Percentiles rank a stretch among this genome's conserved stretches.
These are phyloP conservation scores for Actinomucor elegans DNA, from an alignment of 371 early-diverging fungal genomes.

Conservation along the genomic window DNA sequence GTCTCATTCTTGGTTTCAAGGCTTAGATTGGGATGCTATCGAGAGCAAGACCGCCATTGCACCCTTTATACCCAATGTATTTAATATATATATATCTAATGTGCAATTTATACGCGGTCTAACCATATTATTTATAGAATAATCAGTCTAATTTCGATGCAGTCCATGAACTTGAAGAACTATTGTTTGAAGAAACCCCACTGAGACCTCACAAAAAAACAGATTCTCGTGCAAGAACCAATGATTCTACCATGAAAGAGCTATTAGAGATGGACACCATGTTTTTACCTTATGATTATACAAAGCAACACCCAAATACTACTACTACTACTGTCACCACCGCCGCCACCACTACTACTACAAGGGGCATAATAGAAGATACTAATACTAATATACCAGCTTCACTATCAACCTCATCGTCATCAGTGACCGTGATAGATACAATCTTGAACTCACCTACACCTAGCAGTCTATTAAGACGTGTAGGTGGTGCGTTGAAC, in stretches of 20 bases:
- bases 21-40: conserved; percentile 58
- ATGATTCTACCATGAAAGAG: conserved; percentile 21
- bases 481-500: conserved; percentile 3
- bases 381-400: neutral
- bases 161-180: conserved; percentile 91
- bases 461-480: neutral
- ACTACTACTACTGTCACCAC: neutral
- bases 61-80: conserved; percentile 65
- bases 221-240: conserved; percentile 6
- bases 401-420: too few species aligned
- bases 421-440: neutral
- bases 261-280: conserved; percentile 54
- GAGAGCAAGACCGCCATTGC: conserved; percentile 54
- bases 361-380: neutral
- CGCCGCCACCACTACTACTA: neutral
- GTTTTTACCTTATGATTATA: conserved; percentile 62
- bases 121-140: conserved; percentile 40
- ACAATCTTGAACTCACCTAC: neutral
- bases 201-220: conserved; percentile 46
- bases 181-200: conserved; percentile 88
- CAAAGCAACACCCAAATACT: conserved; percentile 30
- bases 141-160: conserved; percentile 88
- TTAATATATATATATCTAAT: too few species aligned
- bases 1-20: conserved; percentile 62
- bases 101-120: too few species aligned